Conservation (phyloP, 495 filamentous ascomycete species). For the Penicillium robsamsonii region DNA sequence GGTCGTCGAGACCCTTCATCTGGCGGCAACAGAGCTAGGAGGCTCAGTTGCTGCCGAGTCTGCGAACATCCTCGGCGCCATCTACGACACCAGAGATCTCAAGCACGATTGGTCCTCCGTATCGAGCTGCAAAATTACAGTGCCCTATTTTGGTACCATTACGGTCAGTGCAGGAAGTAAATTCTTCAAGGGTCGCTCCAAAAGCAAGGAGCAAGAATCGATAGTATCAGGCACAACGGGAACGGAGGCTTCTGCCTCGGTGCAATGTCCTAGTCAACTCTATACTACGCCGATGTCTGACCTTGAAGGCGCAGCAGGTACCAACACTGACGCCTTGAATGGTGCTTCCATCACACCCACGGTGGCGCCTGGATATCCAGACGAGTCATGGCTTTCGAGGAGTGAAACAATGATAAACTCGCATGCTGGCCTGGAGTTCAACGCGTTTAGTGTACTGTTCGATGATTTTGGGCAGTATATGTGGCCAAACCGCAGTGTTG, state of each 20-base stretch:
- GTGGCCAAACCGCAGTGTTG: conserved; percentile 30
- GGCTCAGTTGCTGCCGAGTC: conserved; percentile 51
- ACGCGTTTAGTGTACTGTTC: conserved; percentile 23
- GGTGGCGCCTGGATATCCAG: conserved; percentile 11
- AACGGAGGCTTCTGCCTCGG: conserved; percentile 1
- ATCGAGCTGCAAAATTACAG: conserved; percentile 32
- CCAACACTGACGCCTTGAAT: neutral
- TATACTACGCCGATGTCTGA: conserved; percentile 32
- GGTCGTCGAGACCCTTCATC: conserved; percentile 40
- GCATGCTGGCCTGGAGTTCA: conserved; percentile 21
- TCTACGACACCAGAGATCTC: conserved; percentile 17
- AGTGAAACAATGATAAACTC: conserved; percentile 13
- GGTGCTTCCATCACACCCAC: conserved; percentile 2
- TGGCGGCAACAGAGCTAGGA: conserved; percentile 38
- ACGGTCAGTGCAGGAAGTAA: conserved; percentile 34
- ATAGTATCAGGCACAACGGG: neutral
- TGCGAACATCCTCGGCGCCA: conserved; percentile 42
- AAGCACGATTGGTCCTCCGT: conserved; percentile 4
- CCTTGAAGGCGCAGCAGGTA: conserved; percentile 8
- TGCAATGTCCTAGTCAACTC: conserved; percentile 14
- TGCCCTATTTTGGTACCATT: conserved; percentile 49
- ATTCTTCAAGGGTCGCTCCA: conserved; percentile 8
- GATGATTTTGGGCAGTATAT: conserved; percentile 25
- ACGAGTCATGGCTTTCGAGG: conserved; percentile 19
- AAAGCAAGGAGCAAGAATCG: conserved; percentile 8